Conservation (phyloP, 768 basidiomycete species). For the Rhizopogon sp. region DNA sequence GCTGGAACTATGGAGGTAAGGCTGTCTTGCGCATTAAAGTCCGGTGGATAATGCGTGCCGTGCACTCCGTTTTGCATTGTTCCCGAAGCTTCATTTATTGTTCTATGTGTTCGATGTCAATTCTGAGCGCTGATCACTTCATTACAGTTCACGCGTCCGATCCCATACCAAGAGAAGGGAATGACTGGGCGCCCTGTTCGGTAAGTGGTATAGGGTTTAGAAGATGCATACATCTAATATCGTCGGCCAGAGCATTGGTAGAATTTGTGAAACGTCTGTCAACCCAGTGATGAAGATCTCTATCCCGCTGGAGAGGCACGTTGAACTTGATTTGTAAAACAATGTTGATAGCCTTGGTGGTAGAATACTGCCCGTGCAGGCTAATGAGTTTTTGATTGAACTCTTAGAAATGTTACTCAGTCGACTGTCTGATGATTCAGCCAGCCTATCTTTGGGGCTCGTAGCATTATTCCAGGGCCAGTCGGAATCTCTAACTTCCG, state of each 20-base stretch:
- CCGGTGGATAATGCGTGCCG: constrained; percentile 29
- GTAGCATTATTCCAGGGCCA: too few species aligned
- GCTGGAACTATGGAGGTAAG: constrained; percentile 71
- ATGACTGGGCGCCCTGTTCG: constrained; percentile 80
- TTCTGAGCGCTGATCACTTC: not conserved
- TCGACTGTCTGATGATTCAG: too few species aligned
- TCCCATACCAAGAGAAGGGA: constrained; percentile 63
- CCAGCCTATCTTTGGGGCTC: too few species aligned
- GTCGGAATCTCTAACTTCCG: too few species aligned
- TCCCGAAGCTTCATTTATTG: not conserved
- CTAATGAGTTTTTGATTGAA: too few species aligned
- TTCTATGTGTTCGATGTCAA: not conserved
- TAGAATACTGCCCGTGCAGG: too few species aligned
- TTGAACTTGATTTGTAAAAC: too few species aligned
- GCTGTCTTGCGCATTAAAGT: constrained; percentile 8
- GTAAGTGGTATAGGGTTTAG: constrained; percentile 33
- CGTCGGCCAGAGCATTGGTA: constrained; percentile 22
- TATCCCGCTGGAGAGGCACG: not conserved
- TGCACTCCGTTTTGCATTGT: constrained; percentile 9
- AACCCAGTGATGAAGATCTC: not conserved
- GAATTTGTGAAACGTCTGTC: constrained; percentile 28
- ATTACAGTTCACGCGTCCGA: constrained; percentile 43
- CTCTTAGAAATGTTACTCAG: too few species aligned
- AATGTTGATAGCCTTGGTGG: too few species aligned
- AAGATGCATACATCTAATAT: not conserved